These are phyloP conservation scores for Ustilago sp. DNA, from an alignment of 1,284 basidiomycete genomes.

Conservation along the genomic window DNA sequence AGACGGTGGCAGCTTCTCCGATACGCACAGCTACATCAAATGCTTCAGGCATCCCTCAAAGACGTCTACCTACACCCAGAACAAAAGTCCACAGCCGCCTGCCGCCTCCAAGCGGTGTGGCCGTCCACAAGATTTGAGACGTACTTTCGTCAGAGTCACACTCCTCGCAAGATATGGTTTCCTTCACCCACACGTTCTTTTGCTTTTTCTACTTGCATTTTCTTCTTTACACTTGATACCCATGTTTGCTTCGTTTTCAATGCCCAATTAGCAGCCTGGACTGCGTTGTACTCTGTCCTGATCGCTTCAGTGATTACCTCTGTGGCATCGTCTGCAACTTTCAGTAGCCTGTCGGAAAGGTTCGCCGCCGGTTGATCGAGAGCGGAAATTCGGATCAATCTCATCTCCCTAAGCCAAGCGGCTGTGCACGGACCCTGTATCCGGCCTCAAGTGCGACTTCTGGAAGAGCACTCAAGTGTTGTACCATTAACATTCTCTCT, in stretches of 20 bases:
- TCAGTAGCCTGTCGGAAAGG: background rate
- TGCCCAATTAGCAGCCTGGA: constrained; percentile 4
- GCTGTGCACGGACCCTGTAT: background rate
- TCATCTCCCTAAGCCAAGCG: background rate
- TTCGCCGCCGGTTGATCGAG: background rate
- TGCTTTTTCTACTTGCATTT: background rate
- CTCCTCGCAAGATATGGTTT: background rate
- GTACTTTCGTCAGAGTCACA: background rate
- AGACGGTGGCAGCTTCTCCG: background rate
- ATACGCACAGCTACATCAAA: background rate
- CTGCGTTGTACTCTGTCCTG: background rate
- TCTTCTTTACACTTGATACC: constrained; percentile 9
- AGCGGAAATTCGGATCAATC: background rate
- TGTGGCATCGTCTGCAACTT: background rate
- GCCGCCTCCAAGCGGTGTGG: background rate
- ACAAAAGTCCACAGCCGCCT: constrained; percentile 1
- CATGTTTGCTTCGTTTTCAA: constrained; percentile 9
- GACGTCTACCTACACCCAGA: constrained; percentile 1
- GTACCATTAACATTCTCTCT: too few species aligned
- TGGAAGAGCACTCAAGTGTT: background rate
- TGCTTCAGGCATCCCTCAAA: constrained; percentile 3
- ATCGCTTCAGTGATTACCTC: background rate
- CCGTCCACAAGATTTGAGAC: background rate
- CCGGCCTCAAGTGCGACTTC: background rate
- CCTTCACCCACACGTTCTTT: background rate